These are phyloP conservation scores for Monosporozyma aquatica DNA, from an alignment of 805 yeast species.

Conservation along the genomic window DNA sequence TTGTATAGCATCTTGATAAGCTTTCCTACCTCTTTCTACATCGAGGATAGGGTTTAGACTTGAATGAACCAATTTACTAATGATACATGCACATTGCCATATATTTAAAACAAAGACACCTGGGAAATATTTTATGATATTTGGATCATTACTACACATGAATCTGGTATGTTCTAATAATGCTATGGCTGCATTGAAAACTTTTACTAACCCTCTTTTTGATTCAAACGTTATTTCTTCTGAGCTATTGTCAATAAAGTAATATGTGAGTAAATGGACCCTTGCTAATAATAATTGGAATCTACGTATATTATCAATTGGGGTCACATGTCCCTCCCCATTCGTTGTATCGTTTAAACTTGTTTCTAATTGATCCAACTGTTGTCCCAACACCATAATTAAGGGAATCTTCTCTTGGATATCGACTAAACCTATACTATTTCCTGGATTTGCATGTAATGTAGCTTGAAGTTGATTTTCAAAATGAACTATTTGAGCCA, in stretches of 20 bases:
- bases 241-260: slow-evolving; percentile 39
- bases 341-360: neutral
- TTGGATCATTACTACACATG: slow-evolving; percentile 49
- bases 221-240: slow-evolving; percentile 42
- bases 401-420: slow-evolving; percentile 67
- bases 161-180: slow-evolving; percentile 56
- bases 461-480: slow-evolving; percentile 78
- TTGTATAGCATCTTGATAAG: slow-evolving; percentile 58
- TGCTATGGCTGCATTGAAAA: slow-evolving; percentile 71
- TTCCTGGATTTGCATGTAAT: slow-evolving; percentile 58
- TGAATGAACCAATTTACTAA: slow-evolving; percentile 72
- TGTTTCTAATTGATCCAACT: slow-evolving; percentile 63
- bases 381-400: slow-evolving; percentile 57
- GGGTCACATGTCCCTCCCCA: neutral
- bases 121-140: slow-evolving; percentile 70
- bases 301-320: slow-evolving; percentile 58
- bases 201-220: slow-evolving; percentile 61
- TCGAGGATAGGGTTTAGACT: slow-evolving; percentile 62
- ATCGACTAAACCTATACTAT: slow-evolving; percentile 54
- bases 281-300: slow-evolving; percentile 64
- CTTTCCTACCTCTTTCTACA: slow-evolving; percentile 56
- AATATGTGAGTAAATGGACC: slow-evolving; percentile 73
- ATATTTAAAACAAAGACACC: slow-evolving; percentile 70
- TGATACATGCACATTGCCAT: slow-evolving; percentile 88
- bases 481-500: slow-evolving; percentile 73